Evolutionary conservation across 2,329 filamentous ascomycete genomes (phyloP), one percentile per base, ranked within the genome.

Genomic region (Cercospora sesami): DNA sequence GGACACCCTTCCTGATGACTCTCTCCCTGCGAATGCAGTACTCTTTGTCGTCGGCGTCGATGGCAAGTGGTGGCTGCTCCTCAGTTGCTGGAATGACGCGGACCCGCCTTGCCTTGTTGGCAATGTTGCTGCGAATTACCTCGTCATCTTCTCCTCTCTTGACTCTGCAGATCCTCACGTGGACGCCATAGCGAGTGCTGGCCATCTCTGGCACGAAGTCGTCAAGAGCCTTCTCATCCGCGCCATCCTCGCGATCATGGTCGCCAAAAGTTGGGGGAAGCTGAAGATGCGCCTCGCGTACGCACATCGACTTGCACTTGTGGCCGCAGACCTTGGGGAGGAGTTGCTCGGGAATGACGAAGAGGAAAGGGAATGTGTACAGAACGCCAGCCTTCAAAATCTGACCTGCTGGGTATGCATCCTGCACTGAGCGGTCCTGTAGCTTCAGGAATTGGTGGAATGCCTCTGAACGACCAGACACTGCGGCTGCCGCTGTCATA

Each of bases 121-220:
- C 82, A n/a, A 90, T 72, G 0, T 83, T 75, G 9, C 80, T 78
- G 1, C 80, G 66, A 51, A 75, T 77, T 30, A 77, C 77, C 16
- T 59, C 55, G n/a, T 82, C 79, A 62, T 79, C 70, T 33, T 81
- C 77, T 9, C 80, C 74, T 21, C 87, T 75, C 36, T 81, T 81
- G 10, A 82, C 83, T 66, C 72, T 74, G 7, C 67, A 72, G 48
- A 80, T 68, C 36, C 72, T 71, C n/a, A 73, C 77, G 48, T 77
- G 76, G 66, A 90, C 80, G 1, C 80, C 81, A 73, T 90, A 91
- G 2, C 80, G 79, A 57, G 90, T 85, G 74, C 83, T 86, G 36
- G 83, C 81, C 87, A 90, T 90, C 8, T 87, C 83, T 0, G 89
- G 89, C 2, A 86, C 81, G 75, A 90, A 80, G 72, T 90, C 89